Evolutionary conservation across 164 flowering plant species (phyloP), one percentile per base, ranked within the genome.

Genomic region (Vitis riparia): DNA sequence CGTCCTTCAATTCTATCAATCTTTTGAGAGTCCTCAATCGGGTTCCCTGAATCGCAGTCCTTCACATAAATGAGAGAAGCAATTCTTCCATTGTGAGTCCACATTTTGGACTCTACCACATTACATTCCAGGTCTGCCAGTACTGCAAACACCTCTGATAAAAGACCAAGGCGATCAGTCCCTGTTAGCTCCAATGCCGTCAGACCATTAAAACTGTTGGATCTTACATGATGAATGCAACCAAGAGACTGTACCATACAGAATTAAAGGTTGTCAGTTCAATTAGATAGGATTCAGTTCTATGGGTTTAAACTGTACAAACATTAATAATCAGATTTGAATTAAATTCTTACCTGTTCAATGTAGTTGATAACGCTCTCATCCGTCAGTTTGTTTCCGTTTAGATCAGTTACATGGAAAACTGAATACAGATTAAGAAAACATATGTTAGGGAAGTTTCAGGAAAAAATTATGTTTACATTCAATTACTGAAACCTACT

Each of bases 141-240:
- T 5, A 92, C 96, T 0, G 94, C 97, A 55, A 83, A 90, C 9
- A 92, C 90, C 81, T 92, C 94, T 0, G 97, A 91, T 9, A 91
- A 68, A 11, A 92, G 82, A 3, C 97, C 97, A 1, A 84, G 83
- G 5, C 97, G 82, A 61, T 90, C 93, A 0, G 92, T 84, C 7
- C 96, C 96, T 0, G 91, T 89, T n/a, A 92, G 67, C 62, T 92
- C 97, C 51, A 95, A 71, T 1, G 92, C 94, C 0, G 99, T 95
- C 30, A 91, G 49, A 49, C 91, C 97, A 8, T 83, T 76, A 30
- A 65, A 70, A 2, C 57, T 68, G 16, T 63, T 71, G 0, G 83
- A 63, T 74, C 78, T 82, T 9, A 63, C 77, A 55, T 60, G 64
- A 32, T 85, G 86, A 57, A 83, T 81, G 30, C 77, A 83, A 8